phyloP scores from a whole-genome alignment of 2,329 filamentous ascomycete species.

The Diaporthe nobilis region DNA sequence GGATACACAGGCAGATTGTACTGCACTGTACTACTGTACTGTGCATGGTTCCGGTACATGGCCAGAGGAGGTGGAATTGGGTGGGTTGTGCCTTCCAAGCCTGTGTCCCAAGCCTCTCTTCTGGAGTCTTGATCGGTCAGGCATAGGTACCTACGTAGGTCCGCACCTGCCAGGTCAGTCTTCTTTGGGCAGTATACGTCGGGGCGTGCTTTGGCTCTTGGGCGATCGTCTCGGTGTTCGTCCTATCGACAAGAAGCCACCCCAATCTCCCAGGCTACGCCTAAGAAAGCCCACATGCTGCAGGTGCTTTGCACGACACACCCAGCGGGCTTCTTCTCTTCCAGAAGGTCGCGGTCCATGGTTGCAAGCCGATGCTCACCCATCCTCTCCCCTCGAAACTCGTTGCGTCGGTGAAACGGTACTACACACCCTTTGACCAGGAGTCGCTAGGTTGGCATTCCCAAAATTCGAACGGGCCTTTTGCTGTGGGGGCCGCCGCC shows the following conservation, averaged over 20 bases:
- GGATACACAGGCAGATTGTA: not conserved
- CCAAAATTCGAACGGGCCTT: not conserved
- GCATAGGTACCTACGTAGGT: not conserved
- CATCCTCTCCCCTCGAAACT: not conserved
- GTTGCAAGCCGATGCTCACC: not conserved
- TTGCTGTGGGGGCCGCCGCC: not conserved
- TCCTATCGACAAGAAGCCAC: slow-evolving; percentile 10
- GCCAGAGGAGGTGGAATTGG: not conserved
- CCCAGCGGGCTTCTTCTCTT: slow-evolving; percentile 4
- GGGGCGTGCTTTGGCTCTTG: not conserved
- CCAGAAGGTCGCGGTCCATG: not conserved
- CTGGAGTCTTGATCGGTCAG: not conserved
- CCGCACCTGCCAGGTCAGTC: slow-evolving; percentile 3
- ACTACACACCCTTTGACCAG: slow-evolving; percentile 5
- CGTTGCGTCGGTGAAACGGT: slow-evolving; percentile 11
- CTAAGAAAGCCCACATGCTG: slow-evolving; percentile 2
- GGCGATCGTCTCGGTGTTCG: slow-evolving; percentile 14
- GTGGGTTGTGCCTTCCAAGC: not conserved
- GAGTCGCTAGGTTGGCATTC: not conserved
- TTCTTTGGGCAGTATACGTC: slow-evolving; percentile 11
- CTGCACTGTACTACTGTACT: not conserved
- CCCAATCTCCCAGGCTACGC: slow-evolving; percentile 6
- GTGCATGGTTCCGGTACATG: not conserved
- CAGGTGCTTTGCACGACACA: slow-evolving; percentile 6
- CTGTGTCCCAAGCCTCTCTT: not conserved